These are phyloP conservation scores for Globisporangium uncinulatum DNA, from an alignment of 352 stramenopile species.

Conservation along the genomic window DNA sequence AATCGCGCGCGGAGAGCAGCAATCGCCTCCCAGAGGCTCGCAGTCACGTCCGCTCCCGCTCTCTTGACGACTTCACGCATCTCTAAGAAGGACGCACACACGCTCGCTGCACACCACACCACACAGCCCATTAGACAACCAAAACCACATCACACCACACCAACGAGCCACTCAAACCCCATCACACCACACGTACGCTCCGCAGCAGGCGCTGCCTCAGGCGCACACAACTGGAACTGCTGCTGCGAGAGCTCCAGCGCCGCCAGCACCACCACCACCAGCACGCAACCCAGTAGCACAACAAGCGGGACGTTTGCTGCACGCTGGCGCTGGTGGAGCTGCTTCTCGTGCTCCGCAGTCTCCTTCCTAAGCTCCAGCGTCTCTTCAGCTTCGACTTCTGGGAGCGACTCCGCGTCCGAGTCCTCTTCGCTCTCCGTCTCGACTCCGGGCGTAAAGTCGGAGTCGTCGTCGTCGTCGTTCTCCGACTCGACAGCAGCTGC, in stretches of 20 bases:
- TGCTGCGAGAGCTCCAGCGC: slow-evolving; percentile 42
- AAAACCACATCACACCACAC: background rate
- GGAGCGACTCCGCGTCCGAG: slow-evolving; percentile 31
- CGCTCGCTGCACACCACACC: background rate
- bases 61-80: slow-evolving; percentile 28
- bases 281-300: slow-evolving; percentile 27
- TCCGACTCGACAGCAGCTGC: slow-evolving; percentile 45
- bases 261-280: slow-evolving; percentile 45
- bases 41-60: slow-evolving; percentile 18
- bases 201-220: slow-evolving; percentile 30
- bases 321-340: slow-evolving; percentile 1
- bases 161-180: too few species aligned
- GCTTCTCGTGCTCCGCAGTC: slow-evolving; percentile 27
- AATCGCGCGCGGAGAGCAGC: slow-evolving; percentile 9
- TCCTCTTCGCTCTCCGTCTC: slow-evolving; percentile 31
- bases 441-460: slow-evolving; percentile 39
- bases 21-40: slow-evolving; percentile 16
- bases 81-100: slow-evolving; percentile 35
- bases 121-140: background rate
- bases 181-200: slow-evolving; percentile 5
- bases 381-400: slow-evolving; percentile 46
- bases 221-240: slow-evolving; percentile 39
- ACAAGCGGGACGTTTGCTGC: slow-evolving; percentile 19
- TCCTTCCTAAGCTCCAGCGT: slow-evolving; percentile 35
- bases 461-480: slow-evolving; percentile 61